Base-by-base conservation (phyloP, 2,329 filamentous ascomycete species). In the Clonostachys rosea region DNA sequence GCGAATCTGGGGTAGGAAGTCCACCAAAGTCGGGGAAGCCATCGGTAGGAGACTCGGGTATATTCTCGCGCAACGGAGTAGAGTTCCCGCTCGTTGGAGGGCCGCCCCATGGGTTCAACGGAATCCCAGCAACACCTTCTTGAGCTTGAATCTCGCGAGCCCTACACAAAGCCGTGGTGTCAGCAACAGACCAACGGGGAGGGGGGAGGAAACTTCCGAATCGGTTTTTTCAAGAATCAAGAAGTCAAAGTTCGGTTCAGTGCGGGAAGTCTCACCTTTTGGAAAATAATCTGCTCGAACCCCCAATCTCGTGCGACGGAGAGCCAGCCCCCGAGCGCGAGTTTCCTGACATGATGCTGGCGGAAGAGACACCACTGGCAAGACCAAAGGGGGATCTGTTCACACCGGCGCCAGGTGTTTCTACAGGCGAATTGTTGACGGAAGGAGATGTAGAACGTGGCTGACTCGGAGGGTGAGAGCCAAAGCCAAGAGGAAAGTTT, bases 91-190 rank as follows among this genome's bases (percentile, higher is more conserved):
- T 96, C 47, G 92, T 96, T 43, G 94, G 92, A 55, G 94, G 92
- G 11, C 94, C 92, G 76, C 91, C 91, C 94, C 94, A 97, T 40
- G 87, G 86, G 61, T 85, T 83, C 45, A 86, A 68, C 66, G 76
- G 78, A 59, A 81, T 78, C 61, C 76, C 85, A 63, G 75, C 73
- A 44, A 96, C 78, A 45, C 91, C 91, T 78, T 97, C 92, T 71
- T 96, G 91, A 47, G 91, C 91, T 73, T 97, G 92, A 52, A 97
- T 96, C 69, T 99, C 94, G 66, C 94, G 83, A 55, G 94, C 91
- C 63, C 92, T 96, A 52, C n/a, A n/a, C 34, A 45, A 13, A 36
- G 20, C 17, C 8, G 34, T n/a, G 34, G 11, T 34, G 30, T 47
- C 30, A 40, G 44, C 18, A 14, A 30, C 24, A 30, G 24, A 30